Evolutionary conservation across 176 grass and related monocot species (phyloP).

Genomic region (Tillandsia leiboldiana): DNA sequence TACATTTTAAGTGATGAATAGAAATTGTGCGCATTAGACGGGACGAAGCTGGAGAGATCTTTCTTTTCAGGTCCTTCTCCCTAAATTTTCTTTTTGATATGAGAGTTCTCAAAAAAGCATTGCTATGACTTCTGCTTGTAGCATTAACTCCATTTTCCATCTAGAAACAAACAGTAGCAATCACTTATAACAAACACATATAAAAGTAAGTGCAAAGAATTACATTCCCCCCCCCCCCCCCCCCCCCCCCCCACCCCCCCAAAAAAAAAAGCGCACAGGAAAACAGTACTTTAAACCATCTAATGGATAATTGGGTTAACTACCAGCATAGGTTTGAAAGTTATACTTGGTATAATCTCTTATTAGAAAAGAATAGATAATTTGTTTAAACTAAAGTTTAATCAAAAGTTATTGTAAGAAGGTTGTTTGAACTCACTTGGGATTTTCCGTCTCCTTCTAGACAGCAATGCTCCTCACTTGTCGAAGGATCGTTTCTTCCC

Average conservation of each 20-base stretch:
- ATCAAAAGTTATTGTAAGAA: neutral
- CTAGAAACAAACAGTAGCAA: conserved; percentile 2
- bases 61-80: conserved; percentile 29
- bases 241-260: too few relatives aligned
- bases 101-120: conserved; percentile 29
- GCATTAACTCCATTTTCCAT: conserved; percentile 12
- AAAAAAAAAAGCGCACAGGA: neutral
- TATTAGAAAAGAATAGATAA: neutral
- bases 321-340: neutral
- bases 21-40: conserved; percentile 30
- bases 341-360: neutral
- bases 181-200: neutral
- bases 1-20: conserved; percentile 55
- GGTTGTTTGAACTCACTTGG: conserved; percentile 17
- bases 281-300: neutral
- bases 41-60: conserved; percentile 24
- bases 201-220: neutral
- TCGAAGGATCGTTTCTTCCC: neutral
- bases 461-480: neutral
- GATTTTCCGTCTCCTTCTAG: conserved; percentile 26
- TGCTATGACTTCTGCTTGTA: conserved; percentile 14
- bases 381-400: neutral
- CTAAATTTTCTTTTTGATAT: conserved; percentile 32
- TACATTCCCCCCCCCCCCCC: too few relatives aligned
- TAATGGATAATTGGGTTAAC: too few relatives aligned